Base-by-base conservation (phyloP, 805 yeast genomes). In the Clavispora asparagi region DNA sequence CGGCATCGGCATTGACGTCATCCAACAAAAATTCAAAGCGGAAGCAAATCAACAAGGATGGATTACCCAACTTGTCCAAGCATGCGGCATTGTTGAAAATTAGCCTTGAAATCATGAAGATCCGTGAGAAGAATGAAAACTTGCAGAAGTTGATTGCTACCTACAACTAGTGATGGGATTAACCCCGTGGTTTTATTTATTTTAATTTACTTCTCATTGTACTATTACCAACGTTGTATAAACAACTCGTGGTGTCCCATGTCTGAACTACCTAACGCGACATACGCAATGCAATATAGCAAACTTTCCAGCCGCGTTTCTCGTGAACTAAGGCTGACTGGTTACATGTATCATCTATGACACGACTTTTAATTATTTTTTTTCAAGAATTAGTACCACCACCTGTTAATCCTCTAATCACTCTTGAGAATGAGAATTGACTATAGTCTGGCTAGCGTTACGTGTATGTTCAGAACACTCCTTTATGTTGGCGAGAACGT, bases 51-150 rank as follows among this genome's bases (percentile, higher is more conserved):
- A 68, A 62, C 46, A 71, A 71, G 55, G 73, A 70, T 35, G 76
- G 76, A 9, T 65, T 71, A 53, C 76, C 76, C 17, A 71, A 71
- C 53, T 63, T 71, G 49, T 65, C 71, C 19, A 71, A 71, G 54
- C 74, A 69, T 55, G 63, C 67, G 45, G 75, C 76, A 2, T 65
- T 71, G 54, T 58, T 63, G 43, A 64, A 69, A 49, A 70, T 71
- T 30, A 63, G 71, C 49, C 54, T 60, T 36, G 76, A 71, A 53
- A 71, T 71, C 40, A 50, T 55, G 16, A 60, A 61, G 50, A 65
- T 71, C 29, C 61, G 65, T 49, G 30, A 44, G 40, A 61, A 63
- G 52, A 71, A 71, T 52, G 69, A 62, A 13, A 54, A 51, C 33
- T 61, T 71, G 51, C 64, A 59, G 49, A 43, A 46, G n/a, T 56